Evolutionary conservation across 169 alveolate genomes (phyloP), one percentile per base, ranked within the genome.

Genomic region (Cyclospora cayetanensis): DNA sequence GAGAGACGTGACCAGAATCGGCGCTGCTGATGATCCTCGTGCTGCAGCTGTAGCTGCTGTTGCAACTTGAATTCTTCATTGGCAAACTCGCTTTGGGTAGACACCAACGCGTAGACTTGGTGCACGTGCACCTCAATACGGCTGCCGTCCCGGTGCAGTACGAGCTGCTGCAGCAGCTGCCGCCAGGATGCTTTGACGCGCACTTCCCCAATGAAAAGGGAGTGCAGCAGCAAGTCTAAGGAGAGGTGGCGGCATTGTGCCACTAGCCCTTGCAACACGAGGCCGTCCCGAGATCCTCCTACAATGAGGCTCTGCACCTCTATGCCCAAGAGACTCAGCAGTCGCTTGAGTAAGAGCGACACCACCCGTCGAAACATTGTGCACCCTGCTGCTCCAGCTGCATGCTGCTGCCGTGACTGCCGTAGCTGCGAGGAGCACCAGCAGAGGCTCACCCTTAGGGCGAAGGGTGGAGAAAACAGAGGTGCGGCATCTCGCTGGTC

Each of bases 11-110:
- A 9, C 41, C 43, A 1, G 34, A 74, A 41, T 25, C 80, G 35
- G 39, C 41, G 83, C 86, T 76, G 50, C 46, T 76, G 86, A 63
- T 76, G 65, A n/a, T 72, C 63, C 63, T 72, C 37, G n/a, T 72
- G 84, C 84, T 76, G 86, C 86, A 42, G 86, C 46, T 76, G 86
- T 31, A 34, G 86, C 86, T 76, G 86, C 86, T 76, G 86, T 43
- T 76, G 11, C 37, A 31, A 41, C 27, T 76, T 76, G 43, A 76
- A 12, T 12, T 20, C 86, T 42, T 39, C 86, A 20, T 22, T 9
- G 22, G 66, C 43, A 2, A 53, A 2, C 11, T 76, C 86, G 43
- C 68, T 76, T 41, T 76, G 86, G 25, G 86, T 76, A 29, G 86
- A 4, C 9, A 76, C 43, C 11, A 76, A 66, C 1, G 86, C 86